Base-by-base conservation (phyloP, 2,329 filamentous ascomycete genomes). In the Tolypocladium nubicola region DNA sequence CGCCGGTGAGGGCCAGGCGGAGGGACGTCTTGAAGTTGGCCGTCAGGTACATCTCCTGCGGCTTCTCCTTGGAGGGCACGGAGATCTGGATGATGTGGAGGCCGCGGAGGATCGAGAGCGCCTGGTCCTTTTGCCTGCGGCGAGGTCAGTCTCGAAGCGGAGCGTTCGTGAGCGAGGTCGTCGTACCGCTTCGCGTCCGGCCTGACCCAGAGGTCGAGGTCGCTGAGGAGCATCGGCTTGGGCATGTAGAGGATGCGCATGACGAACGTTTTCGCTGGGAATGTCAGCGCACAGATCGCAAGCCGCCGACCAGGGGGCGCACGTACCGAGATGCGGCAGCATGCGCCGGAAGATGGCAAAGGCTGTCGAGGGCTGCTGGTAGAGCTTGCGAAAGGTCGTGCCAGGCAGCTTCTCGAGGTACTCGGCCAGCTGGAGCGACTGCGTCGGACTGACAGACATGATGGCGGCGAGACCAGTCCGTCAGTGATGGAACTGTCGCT, bases 271-370 rank as follows among this genome's bases (percentile, higher is more conserved):
- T 99, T 97, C 65, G 94, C 93, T 90, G 23, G 65, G 37, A 38
- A 39, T n/a, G 54, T 56, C 40, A 56, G 55, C 39, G 53, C 30
- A 45, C 43, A 26, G 21, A 9, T 9, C 0, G 21, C 30, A 33
- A 13, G 5, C 21, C 3, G 26, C 19, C 8, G 16, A 21, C 5
- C 45, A 45, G 54, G 43, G 11, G 10, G 37, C 6, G 19, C n/a
- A 26, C 65, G 76, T 67, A 92, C 89, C 90, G 60, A 97, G 76
- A 68, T 95, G 89, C 58, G 94, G 90, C 58, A 99, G 82, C 91
- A 99, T 97, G 75, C 94, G 92, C 64, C 94, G 85, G 72, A 97
- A 97, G 67, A 99, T 92, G 63, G 94, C 94, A 63, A 99, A 85
- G 41, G 92, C 89, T 1, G 94, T 96, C 47, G 93, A 96, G 37